Evolutionary conservation across 306 rosid species (phyloP), one percentile per base, ranked within the genome.

Genomic region (Pueraria montana): DNA sequence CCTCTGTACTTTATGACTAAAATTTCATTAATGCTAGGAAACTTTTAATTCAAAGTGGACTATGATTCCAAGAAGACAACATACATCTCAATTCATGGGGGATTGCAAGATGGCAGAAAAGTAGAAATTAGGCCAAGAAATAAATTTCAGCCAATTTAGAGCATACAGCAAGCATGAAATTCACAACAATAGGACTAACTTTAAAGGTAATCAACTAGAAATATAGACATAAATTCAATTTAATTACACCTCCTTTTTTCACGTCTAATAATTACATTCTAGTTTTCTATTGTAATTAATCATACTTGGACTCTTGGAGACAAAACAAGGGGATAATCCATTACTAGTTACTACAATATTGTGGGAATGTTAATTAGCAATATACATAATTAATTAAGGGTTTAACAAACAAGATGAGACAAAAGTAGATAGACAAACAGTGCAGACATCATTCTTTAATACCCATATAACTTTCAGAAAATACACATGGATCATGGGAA

Each of bases 201-300:
- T 49, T 11, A 42, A 52, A 56, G 50, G 69, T n/a, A 82, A 65
- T 53, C 4, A 43, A 16, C 50, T 67, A 32, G 74, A 67, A 38
- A 36, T 70, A 70, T 38, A 58, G 11, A 46, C 43, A 76, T 5
- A 50, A 59, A 34, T 17, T 55, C 63, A 56, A 49, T 24, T 55
- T 50, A 38, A 64, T 24, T 64, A 13, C 20, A 20, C 34, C 53
- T 36, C 18, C 11, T 27, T 43, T 43, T 45, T 83, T 58, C 16
- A n/a, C 67, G 86, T 67, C 71, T 1, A 14, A 38, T 63, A 46
- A 71, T 62, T 12, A 27, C 62, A 73, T 73, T 40, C 73, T 64
- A 26, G 8, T 65, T 69, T 18, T 40, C 73, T 38, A 71, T 17
- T 23, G 52, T 49, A 23, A 23, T 63, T 77, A 14, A 45, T 40